Evolutionary conservation across 2,329 filamentous ascomycete genomes (phyloP).

Genomic region (Xylariaceae sp.): DNA sequence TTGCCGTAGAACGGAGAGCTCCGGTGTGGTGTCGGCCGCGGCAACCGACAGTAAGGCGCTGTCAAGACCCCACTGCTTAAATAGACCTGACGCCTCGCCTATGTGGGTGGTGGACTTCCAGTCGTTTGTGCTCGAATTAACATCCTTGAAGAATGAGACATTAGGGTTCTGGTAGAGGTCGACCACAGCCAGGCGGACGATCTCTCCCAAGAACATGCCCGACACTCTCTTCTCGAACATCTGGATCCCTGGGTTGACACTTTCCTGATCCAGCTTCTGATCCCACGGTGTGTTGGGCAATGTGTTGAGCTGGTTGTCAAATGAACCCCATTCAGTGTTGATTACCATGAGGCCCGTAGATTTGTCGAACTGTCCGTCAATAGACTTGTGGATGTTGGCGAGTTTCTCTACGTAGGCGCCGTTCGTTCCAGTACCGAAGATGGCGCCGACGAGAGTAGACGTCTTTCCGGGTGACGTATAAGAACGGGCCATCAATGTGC

Average conservation of each 20-base stretch:
- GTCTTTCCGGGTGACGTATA: slow-evolving; percentile 89
- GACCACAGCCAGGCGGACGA: slow-evolving; percentile 72
- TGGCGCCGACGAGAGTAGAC: slow-evolving; percentile 84
- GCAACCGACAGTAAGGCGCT: slow-evolving; percentile 85
- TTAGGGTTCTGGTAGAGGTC: slow-evolving; percentile 63
- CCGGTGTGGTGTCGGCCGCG: slow-evolving; percentile 69
- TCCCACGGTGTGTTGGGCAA: slow-evolving; percentile 85
- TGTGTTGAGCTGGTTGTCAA: slow-evolving; percentile 87
- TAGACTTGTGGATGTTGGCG: slow-evolving; percentile 72
- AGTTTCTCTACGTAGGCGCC: slow-evolving; percentile 96
- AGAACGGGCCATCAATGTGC: slow-evolving; percentile 93
- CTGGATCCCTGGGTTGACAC: slow-evolving; percentile 87
- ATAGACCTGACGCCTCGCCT: slow-evolving; percentile 59
- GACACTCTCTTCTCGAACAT: slow-evolving; percentile 99
- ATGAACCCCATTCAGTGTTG: slow-evolving; percentile 98
- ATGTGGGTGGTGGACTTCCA: slow-evolving; percentile 65
- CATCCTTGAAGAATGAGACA: slow-evolving; percentile 69
- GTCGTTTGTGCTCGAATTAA: slow-evolving; percentile 66
- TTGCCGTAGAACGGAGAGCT: slow-evolving; percentile 68
- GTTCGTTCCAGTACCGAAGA: slow-evolving; percentile 96
- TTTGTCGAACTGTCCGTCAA: slow-evolving; percentile 65
- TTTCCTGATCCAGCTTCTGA: slow-evolving; percentile 67
- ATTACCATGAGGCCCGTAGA: slow-evolving; percentile 92
- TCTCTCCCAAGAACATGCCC: slow-evolving; percentile 97
- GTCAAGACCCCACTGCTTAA: slow-evolving; percentile 82